Conservation (phyloP, 805 yeast genomes). For the Saccharomyces paradoxus region DNA sequence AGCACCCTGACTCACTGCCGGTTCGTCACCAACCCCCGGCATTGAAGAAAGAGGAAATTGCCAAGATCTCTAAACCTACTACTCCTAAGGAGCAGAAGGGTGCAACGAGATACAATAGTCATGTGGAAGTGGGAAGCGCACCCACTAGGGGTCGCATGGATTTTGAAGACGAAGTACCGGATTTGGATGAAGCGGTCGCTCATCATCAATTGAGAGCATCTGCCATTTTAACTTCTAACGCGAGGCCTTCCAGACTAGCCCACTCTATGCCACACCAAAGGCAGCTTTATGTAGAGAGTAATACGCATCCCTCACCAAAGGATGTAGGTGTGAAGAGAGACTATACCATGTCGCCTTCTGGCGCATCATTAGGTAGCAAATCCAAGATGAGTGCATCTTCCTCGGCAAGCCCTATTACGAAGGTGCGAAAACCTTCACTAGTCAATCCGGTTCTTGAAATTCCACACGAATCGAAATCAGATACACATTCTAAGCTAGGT, state of each 20-base stretch:
- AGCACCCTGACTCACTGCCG: constrained; percentile 38
- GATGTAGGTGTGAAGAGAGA: not conserved
- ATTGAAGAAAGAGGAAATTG: not conserved
- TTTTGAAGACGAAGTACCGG: constrained; percentile 23
- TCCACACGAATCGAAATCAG: not conserved
- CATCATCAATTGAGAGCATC: not conserved
- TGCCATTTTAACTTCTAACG: constrained; percentile 4
- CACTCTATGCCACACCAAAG: constrained; percentile 39
- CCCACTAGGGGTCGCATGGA: not conserved
- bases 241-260: constrained; percentile 21
- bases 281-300: constrained; percentile 25
- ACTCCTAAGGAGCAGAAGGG: not conserved
- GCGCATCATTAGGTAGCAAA: not conserved
- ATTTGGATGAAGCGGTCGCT: not conserved
- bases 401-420: not conserved
- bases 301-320: not conserved
- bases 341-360: not conserved
- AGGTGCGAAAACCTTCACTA: not conserved
- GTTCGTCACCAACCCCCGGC: constrained; percentile 20
- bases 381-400: not conserved
- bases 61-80: not conserved
- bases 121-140: not conserved
- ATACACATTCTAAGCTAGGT: not conserved
- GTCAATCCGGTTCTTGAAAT: not conserved
- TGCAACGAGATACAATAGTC: not conserved